Conservation (phyloP, 1,284 basidiomycete species). For the Leccinum subrobustum region DNA sequence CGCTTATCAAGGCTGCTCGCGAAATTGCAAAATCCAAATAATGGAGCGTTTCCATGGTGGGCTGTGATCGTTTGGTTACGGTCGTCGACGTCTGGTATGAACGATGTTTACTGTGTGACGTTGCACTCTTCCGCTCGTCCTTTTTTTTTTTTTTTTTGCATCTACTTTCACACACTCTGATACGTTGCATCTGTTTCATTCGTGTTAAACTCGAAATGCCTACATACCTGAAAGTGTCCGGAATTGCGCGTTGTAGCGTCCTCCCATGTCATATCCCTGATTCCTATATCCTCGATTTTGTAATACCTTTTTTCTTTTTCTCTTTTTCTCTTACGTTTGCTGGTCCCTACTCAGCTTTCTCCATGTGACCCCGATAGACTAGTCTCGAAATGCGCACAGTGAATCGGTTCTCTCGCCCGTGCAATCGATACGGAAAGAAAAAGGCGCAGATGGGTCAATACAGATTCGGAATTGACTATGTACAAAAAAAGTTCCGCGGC, state of each 20-base stretch:
- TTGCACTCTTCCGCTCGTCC: background rate
- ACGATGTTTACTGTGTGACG: conserved; percentile 13
- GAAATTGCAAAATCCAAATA: conserved; percentile 77
- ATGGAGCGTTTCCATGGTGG: background rate
- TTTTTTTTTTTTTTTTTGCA: conserved; percentile 9
- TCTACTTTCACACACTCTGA: conserved; percentile 19
- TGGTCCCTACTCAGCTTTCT: conserved; percentile 13
- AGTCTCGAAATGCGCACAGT: conserved; percentile 20
- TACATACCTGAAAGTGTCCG: conserved; percentile 12
- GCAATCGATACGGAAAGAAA: conserved; percentile 5
- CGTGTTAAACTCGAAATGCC: conserved; percentile 13
- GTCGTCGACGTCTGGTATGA: conserved; percentile 2
- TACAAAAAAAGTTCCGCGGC: background rate
- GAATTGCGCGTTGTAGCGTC: conserved; percentile 18
- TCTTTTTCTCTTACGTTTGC: conserved; percentile 11
- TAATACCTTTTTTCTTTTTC: conserved; percentile 27
- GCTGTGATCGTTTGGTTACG: background rate
- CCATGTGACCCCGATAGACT: conserved; percentile 26
- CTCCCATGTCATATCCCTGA: conserved; percentile 11
- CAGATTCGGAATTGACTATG: background rate
- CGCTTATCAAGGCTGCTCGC: conserved; percentile 91
- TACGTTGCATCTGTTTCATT: conserved; percentile 23
- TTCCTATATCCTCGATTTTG: conserved; percentile 31
- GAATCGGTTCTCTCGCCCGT: conserved; percentile 7
- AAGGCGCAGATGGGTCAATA: background rate